These are phyloP conservation scores for Phialemoniopsis sp. DNA, from an alignment of 2,329 filamentous ascomycete species.

Conservation along the genomic window DNA sequence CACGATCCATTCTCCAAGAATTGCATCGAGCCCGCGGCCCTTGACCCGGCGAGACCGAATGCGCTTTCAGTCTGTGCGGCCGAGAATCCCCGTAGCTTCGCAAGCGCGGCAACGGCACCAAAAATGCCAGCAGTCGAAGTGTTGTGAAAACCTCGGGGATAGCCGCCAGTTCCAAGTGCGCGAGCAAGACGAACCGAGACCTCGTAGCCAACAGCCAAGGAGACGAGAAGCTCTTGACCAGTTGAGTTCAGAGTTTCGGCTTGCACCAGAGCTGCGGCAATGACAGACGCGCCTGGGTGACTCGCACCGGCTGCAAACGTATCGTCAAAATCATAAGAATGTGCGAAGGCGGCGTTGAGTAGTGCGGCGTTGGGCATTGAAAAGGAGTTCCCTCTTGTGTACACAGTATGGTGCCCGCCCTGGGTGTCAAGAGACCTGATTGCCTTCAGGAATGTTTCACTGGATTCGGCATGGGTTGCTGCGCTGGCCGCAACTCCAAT, in stretches of 20 bases:
- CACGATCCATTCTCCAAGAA: slow-evolving; percentile 21
- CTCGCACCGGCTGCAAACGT: slow-evolving; percentile 34
- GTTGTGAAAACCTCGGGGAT: slow-evolving; percentile 19
- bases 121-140: slow-evolving; percentile 19
- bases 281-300: slow-evolving; percentile 33
- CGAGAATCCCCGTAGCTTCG: slow-evolving; percentile 14
- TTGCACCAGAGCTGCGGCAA: slow-evolving; percentile 24
- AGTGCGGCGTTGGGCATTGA: slow-evolving; percentile 32
- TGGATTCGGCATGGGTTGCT: slow-evolving; percentile 14
- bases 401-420: slow-evolving; percentile 22
- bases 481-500: slow-evolving; percentile 17
- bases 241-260: slow-evolving; percentile 7
- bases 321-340: slow-evolving; percentile 40
- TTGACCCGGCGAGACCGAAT: slow-evolving; percentile 17
- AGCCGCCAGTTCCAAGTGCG: slow-evolving; percentile 15
- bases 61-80: slow-evolving; percentile 11
- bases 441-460: slow-evolving; percentile 26
- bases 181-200: slow-evolving; percentile 17
- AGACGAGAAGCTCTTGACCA: slow-evolving; percentile 3
- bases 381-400: slow-evolving; percentile 23
- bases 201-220: slow-evolving; percentile 19
- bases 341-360: slow-evolving; percentile 34
- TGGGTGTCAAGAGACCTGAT: slow-evolving; percentile 16
- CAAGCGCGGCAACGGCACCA: slow-evolving; percentile 17
- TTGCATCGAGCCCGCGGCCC: slow-evolving; percentile 20